A percentile compares a stretch with the other conserved stretches of the same genome.
Conservation (phyloP, 345 rosid species). For the Cardamine resedifolia region DNA sequence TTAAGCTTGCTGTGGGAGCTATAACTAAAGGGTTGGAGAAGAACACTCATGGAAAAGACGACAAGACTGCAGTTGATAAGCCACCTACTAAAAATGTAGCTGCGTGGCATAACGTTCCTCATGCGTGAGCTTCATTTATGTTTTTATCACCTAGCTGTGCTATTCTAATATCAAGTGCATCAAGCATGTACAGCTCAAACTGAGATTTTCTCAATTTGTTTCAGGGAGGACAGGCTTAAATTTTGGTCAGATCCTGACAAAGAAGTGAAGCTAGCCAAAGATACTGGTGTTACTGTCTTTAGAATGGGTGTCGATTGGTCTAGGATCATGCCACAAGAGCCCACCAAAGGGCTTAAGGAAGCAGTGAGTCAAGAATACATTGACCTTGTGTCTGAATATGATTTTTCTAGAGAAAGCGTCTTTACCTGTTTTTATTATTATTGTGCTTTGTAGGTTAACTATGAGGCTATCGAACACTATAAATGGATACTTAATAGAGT, state of each 20-base stretch:
- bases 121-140: constrained; percentile 57
- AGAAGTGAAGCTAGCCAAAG: constrained; percentile 84
- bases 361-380: constrained; percentile 52
- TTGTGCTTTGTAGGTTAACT: constrained; percentile 59
- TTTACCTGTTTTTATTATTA: not conserved
- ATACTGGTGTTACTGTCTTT: constrained; percentile 74
- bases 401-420: constrained; percentile 1
- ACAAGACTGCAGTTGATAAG: constrained; percentile 30
- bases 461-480: constrained; percentile 82
- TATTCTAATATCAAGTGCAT: not conserved
- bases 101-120: constrained; percentile 91
- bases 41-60: constrained; percentile 45
- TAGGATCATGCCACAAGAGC: constrained; percentile 85
- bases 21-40: constrained; percentile 78
- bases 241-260: constrained; percentile 98
- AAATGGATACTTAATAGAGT: constrained; percentile 84
- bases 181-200: constrained; percentile 11
- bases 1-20: constrained; percentile 82
- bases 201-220: constrained; percentile 34
- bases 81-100: constrained; percentile 74
- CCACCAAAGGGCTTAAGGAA: constrained; percentile 63
- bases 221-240: constrained; percentile 84
- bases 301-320: constrained; percentile 97
- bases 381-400: constrained; percentile 25
- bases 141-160: not conserved